Conservation (phyloP, 495 filamentous ascomycete genomes). For the Talaromyces wortmannii region DNA sequence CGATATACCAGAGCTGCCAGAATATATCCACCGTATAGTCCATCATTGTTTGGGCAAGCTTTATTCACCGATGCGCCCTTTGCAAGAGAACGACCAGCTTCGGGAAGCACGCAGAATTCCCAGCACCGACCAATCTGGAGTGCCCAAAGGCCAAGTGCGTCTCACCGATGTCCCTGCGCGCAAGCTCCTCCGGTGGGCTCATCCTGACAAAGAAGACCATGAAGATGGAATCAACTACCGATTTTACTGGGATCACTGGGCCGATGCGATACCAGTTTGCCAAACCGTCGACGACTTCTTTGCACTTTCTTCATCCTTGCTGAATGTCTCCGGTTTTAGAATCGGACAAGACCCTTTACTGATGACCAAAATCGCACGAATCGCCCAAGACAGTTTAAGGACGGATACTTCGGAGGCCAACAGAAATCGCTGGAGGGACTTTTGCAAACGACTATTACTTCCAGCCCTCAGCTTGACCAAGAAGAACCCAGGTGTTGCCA, state of each 20-base stretch:
- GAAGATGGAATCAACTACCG: slow-evolving; percentile 69
- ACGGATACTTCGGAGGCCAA: slow-evolving; percentile 66
- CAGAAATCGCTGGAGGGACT: slow-evolving; percentile 63
- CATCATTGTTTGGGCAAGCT: slow-evolving; percentile 70
- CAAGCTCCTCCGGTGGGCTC: slow-evolving; percentile 68
- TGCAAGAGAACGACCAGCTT: slow-evolving; percentile 28
- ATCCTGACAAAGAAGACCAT: slow-evolving; percentile 65
- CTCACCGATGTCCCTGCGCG: slow-evolving; percentile 46
- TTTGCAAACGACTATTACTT: slow-evolving; percentile 75
- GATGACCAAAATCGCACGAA: slow-evolving; percentile 71
- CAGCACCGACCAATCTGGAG: slow-evolving; percentile 54
- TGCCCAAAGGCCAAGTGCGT: slow-evolving; percentile 59
- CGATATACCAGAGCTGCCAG: slow-evolving; percentile 69
- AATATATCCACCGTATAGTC: slow-evolving; percentile 77
- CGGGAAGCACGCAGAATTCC: slow-evolving; percentile 41
- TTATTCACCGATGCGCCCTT: slow-evolving; percentile 46
- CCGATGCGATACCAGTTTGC: slow-evolving; percentile 85
- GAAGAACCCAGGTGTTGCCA: slow-evolving; percentile 72
- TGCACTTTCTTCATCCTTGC: slow-evolving; percentile 72
- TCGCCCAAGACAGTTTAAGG: slow-evolving; percentile 67
- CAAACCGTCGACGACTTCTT: slow-evolving; percentile 88
- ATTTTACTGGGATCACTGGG: slow-evolving; percentile 98
- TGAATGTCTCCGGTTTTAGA: slow-evolving; percentile 78
- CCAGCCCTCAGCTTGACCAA: slow-evolving; percentile 80
- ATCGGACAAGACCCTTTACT: slow-evolving; percentile 77